Percentiles rank a stretch among this genome's conserved stretches.
Evolutionary conservation across 2,329 filamentous ascomycete genomes (phyloP).

Genomic region (Metarhizium sp.): DNA sequence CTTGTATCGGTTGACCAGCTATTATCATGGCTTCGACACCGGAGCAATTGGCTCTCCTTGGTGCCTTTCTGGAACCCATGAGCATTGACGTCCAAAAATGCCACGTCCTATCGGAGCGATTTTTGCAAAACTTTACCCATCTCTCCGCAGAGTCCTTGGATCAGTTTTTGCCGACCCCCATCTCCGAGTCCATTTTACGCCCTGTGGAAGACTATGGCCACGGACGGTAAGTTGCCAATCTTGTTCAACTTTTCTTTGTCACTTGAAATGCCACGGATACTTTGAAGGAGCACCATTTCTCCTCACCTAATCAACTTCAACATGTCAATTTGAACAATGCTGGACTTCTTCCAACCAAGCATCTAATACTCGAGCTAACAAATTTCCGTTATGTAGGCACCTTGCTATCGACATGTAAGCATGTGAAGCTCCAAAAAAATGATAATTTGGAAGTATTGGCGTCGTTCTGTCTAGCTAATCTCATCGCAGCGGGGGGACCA

Average conservation of each 20-base stretch:
- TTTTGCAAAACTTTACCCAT: conserved; percentile 36
- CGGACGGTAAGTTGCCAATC: conserved; percentile 37
- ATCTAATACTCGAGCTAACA: conserved; percentile 3
- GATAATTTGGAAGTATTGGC: conserved; percentile 18
- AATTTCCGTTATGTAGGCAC: conserved; percentile 30
- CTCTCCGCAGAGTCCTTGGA: conserved; percentile 42
- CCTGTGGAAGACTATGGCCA: conserved; percentile 32
- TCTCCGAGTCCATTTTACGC: conserved; percentile 48
- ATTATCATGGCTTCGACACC: conserved; percentile 4
- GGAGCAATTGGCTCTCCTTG: conserved; percentile 12
- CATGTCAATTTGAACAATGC: no score
- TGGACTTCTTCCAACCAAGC: neutral
- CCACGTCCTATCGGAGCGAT: conserved; percentile 35
- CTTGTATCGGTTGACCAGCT: neutral
- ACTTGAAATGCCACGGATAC: no score
- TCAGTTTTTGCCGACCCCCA: conserved; percentile 53
- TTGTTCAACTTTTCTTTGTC: neutral
- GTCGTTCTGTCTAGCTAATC: conserved; percentile 1
- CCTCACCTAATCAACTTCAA: no score
- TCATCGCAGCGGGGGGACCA: conserved; percentile 52
- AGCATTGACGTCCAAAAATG: conserved; percentile 36
- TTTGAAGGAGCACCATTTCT: no score
- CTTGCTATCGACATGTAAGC: conserved; percentile 58
- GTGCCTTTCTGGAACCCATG: conserved; percentile 42
- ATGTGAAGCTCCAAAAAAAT: neutral